Base-by-base conservation (phyloP, 106 monocot genomes). In the Acorus gramineus region DNA sequence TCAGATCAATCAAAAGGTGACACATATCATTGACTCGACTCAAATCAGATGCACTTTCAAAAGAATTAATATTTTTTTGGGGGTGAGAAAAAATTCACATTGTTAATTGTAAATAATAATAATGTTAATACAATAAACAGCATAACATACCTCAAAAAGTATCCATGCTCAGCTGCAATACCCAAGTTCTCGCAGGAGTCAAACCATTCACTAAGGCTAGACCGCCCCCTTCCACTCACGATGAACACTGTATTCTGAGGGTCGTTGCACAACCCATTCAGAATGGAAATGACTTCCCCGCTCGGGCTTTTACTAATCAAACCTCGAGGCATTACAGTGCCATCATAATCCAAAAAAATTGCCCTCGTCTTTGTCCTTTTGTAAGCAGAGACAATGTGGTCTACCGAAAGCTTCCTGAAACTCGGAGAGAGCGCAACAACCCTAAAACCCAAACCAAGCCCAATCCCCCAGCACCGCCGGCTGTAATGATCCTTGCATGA, bases 301-400 rank as follows among this genome's bases (percentile, higher is more conserved):
- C 59, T 63, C 58, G 80, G 80, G 10, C 48, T 50, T 57, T 68
- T 72, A 45, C 50, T 72, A 44, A 76, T 68, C 8, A 68, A 76
- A 13, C 62, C 9, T 60, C 76, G 66, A 14, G 80, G 80, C 10
- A 76, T 60, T 43, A 81, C 66, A 8, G 80, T 81, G n/a, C 80
- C 84, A 64, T 84, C 84, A 68, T 84, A 84, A 50, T 84, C 84
- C 59, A 84, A 66, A 61, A 84, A 84, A 73, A 84, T 77, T 8
- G 70, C 76, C 62, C 84, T 66, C 28, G 73, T 77, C 3, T 46
- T 50, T 7, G 70, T 46, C 13, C 47, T 77, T 54, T 77, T 73
- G 67, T 84, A 84, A 13, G 65, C 62, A 2, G 54, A 47, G 1
- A 56, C 57, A 7, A 77, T 56, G 42, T 73, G 77, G 14, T 81